Conservation (phyloP, 441 rosid species). For the Manihot esculenta region DNA sequence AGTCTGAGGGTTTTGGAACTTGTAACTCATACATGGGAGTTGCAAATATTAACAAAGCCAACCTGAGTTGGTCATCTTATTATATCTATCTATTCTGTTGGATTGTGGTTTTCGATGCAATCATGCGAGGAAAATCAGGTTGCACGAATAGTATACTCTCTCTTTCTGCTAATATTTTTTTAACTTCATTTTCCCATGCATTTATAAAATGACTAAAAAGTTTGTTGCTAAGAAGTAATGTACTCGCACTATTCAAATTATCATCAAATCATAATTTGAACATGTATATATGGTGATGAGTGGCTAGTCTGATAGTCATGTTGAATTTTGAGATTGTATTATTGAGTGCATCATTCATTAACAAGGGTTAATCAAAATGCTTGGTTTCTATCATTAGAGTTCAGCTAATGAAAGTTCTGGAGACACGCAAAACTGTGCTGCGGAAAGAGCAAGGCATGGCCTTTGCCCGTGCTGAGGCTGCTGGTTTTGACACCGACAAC, state of each 20-base stretch:
- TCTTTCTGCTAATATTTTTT: neutral
- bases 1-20: neutral
- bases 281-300: neutral
- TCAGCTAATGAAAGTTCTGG: slow-evolving; percentile 87
- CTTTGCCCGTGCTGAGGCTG: slow-evolving; percentile 98
- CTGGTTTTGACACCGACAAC: slow-evolving; percentile 84
- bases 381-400: slow-evolving; percentile 46
- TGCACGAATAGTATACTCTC: neutral
- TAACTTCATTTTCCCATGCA: neutral
- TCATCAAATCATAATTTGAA: neutral
- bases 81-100: neutral
- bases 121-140: neutral
- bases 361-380: neutral
- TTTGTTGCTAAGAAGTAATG: neutral
- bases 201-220: neutral
- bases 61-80: neutral
- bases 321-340: neutral
- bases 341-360: neutral
- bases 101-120: neutral
- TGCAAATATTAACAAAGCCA: neutral
- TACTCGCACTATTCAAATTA: neutral
- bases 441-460: slow-evolving; percentile 99
- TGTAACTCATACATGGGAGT: neutral
- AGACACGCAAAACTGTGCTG: slow-evolving; percentile 72
- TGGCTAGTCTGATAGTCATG: neutral